phyloP scores from a whole-genome alignment of 768 basidiomycete genomes.

The Neoboletus magnificus region DNA sequence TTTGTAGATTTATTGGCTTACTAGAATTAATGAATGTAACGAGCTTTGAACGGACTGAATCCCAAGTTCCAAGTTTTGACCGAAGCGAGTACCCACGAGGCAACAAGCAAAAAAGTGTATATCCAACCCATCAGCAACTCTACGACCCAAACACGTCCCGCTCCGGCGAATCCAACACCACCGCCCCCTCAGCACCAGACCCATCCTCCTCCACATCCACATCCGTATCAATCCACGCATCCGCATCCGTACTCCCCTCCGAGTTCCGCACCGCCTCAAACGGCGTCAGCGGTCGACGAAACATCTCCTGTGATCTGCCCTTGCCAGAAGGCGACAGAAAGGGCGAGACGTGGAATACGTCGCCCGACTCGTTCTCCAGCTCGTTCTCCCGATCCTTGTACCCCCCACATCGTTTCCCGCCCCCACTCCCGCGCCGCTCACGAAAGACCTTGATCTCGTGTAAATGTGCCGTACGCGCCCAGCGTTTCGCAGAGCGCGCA shows the following conservation, averaged over 20 bases:
- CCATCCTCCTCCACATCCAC: constrained; percentile 31
- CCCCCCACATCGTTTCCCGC: constrained; percentile 1
- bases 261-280: not conserved
- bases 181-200: constrained; percentile 12
- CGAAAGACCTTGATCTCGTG: constrained; percentile 50
- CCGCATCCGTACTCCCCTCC: constrained; percentile 23
- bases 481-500: constrained; percentile 44
- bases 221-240: constrained; percentile 41
- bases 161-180: constrained; percentile 7
- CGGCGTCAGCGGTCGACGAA: constrained; percentile 9
- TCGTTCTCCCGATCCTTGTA: constrained; percentile 15
- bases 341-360: constrained; percentile 14
- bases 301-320: not conserved
- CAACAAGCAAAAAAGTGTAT: no score
- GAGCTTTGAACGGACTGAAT: no score
- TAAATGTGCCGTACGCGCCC: constrained; percentile 66
- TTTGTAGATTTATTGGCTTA: no score
- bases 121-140: no score
- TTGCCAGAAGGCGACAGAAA: not conserved
- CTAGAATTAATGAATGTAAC: no score
- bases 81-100: no score
- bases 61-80: no score
- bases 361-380: not conserved
- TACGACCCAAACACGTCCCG: constrained; percentile 14
- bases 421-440: constrained; percentile 10